Evolutionary conservation across 2,329 filamentous ascomycete species (phyloP), one percentile per base, ranked within the genome.

Genomic region (Calonectria crousiana): DNA sequence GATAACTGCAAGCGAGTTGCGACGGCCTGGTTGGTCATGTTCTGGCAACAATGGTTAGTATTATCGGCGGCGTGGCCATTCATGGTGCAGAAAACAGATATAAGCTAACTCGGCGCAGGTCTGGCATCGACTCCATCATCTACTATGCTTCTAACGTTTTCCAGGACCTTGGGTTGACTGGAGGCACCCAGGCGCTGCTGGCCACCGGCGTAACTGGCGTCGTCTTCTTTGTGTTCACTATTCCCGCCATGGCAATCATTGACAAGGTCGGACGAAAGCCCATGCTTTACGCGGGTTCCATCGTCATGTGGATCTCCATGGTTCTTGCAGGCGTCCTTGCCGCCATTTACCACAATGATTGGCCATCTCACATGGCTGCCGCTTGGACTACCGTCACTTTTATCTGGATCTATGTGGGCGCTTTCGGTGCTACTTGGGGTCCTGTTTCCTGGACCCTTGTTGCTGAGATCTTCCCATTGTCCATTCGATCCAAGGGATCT

Each of bases 121-220:
- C 68, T 60, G 74, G 74, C 23, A 74, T 69, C 58, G 80, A 84
- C 28, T 79, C 87, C 10, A 87, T 89, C 16, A 88, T 89, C 4
- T 92, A 85, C 75, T 85, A 85, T 13, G 82, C 82, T 6, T 77
- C 92, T 0, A 92, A 90, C 1, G 89, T 94, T 4, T 94, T 94
- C 83, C 87, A 89, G 74, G 90, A 88, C 16, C 90, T 94, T 51
- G 92, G 93, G 18, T 86, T 94, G 18, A 88, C 84, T 0, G 90
- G 90, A 6, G 90, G 89, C 30, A 93, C 89, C 69, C 89, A 88
- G 6, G 87, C 88, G 16, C 87, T 95, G 0, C 86, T 94, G 11
- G 93, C 93, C 0, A 94, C 93, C 0, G 93, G 93, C 11, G 93
- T 95, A 0, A 92, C 93, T 6, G 93, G 93, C 4, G 92, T 95